phyloP scores from a whole-genome alignment of 225 moss, liverwort and hornwort species.

The Ulota crispa region DNA sequence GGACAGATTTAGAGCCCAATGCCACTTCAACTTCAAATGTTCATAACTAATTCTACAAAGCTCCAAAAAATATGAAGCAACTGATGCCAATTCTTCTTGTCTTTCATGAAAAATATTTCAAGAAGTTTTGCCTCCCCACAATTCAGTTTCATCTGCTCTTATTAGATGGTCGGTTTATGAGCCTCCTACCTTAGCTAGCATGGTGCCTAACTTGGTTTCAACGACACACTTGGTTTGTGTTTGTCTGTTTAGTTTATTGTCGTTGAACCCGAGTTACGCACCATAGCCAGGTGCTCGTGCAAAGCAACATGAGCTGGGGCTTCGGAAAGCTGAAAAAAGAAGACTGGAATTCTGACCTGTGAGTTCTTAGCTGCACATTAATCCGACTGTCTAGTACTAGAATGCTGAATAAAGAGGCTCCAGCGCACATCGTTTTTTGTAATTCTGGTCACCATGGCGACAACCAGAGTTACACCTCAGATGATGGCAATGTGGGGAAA shows the following conservation, averaged over 20 bases:
- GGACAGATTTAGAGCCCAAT: too few species aligned
- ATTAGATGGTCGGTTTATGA: too few species aligned
- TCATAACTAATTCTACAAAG: too few species aligned
- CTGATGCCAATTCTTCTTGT: too few species aligned
- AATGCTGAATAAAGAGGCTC: not conserved
- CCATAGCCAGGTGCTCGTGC: not conserved
- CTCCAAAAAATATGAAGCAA: too few species aligned
- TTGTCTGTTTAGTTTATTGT: not conserved
- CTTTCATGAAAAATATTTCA: too few species aligned
- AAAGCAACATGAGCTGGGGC: conserved; percentile 4
- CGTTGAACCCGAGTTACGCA: not conserved
- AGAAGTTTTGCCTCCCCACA: too few species aligned
- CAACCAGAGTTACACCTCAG: not conserved
- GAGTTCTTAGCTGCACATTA: conserved; percentile 16
- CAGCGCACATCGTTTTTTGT: not conserved
- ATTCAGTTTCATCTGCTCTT: too few species aligned
- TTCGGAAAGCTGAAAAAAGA: not conserved
- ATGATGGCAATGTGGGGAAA: not conserved
- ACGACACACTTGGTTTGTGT: not conserved
- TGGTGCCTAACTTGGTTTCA: not conserved
- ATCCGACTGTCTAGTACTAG: not conserved
- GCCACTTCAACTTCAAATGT: too few species aligned
- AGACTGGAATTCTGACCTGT: conserved; percentile 14
- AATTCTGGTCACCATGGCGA: conserved; percentile 26
- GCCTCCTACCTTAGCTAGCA: too few species aligned